phyloP scores from a whole-genome alignment of 345 rosid species.

The Brassica juncea region DNA sequence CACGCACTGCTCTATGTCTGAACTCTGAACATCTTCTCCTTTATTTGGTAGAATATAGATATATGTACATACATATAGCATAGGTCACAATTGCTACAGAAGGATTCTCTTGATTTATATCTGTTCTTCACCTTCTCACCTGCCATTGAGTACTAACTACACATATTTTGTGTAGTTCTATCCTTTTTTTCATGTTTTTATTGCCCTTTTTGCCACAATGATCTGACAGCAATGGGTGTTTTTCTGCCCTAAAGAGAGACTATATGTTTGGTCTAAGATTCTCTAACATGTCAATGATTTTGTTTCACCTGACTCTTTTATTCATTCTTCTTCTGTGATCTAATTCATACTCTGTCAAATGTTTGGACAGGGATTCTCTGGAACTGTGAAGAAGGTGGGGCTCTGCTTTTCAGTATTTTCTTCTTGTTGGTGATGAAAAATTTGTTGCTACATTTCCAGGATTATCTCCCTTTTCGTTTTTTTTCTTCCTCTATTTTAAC shows the following conservation, averaged over 20 bases:
- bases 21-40: constrained; percentile 15
- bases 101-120: neutral
- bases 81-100: neutral
- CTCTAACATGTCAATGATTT: constrained; percentile 33
- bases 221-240: constrained; percentile 25
- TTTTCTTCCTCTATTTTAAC: constrained; percentile 12
- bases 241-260: constrained; percentile 15
- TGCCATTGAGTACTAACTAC: constrained; percentile 32
- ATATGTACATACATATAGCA: neutral
- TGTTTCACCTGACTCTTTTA: constrained; percentile 29
- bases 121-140: constrained; percentile 19
- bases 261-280: constrained; percentile 31
- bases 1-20: neutral
- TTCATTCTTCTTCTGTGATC: constrained; percentile 10
- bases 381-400: constrained; percentile 39
- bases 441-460: constrained; percentile 36
- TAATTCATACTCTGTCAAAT: constrained; percentile 28
- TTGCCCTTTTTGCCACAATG: constrained; percentile 25
- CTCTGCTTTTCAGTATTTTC: constrained; percentile 29
- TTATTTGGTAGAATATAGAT: neutral
- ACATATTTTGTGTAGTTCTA: neutral
- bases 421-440: constrained; percentile 35
- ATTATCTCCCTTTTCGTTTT: constrained; percentile 11
- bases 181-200: constrained; percentile 17
- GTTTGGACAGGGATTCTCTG: constrained; percentile 36